Evolutionary conservation across 768 basidiomycete genomes (phyloP), one percentile per base, ranked within the genome.

Genomic region (Pisolithus microcarpus): DNA sequence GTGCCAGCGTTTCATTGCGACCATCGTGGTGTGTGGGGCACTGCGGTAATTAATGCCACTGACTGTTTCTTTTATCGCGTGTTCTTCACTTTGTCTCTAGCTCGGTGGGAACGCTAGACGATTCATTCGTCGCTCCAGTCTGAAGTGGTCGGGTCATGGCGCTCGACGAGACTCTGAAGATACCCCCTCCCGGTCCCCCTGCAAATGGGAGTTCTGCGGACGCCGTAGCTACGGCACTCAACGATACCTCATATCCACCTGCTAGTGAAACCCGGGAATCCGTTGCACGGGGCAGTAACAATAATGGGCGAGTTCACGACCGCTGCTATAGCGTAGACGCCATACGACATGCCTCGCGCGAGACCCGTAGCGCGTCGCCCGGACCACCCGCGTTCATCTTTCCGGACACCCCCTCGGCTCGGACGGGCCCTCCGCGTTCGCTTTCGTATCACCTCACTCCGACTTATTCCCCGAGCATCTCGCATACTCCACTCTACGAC

Each of bases 391-490:
- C 48, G 4, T 10, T 49, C 15, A 37, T 56, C 19, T 42, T 56
- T 2, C 65, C 56, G 31, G 56, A 64, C 45, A 81, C 83, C 0
- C 86, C 87, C 23, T 78, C 84, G 6, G 70, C 71, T 45, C 73
- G 86, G 47, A 87, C 85, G 4, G 87, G 86, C 11, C 84, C 85
- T 30, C 87, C 86, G 4, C 76, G 86, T 38, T 85, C 86, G 0
- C 70, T 87, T 24, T 85, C 84, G 3, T 84, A 79, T 61, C 76
- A 77, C 26, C 82, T 83, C 58, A 74, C 80, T 7, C 66, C 76
- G 30, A 71, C 80, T 1, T 66, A 63, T 18, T 75, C 81, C 1
- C 65, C 67, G 7, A 37, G 57, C 10, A 48, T 54, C 67, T 74
- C 24, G 60, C 60, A 39, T 51, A 58, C 67, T 2, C 61, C 58